Evolutionary conservation across 2,329 filamentous ascomycete species (phyloP).

Genomic region (Elsinoe ampelina): DNA sequence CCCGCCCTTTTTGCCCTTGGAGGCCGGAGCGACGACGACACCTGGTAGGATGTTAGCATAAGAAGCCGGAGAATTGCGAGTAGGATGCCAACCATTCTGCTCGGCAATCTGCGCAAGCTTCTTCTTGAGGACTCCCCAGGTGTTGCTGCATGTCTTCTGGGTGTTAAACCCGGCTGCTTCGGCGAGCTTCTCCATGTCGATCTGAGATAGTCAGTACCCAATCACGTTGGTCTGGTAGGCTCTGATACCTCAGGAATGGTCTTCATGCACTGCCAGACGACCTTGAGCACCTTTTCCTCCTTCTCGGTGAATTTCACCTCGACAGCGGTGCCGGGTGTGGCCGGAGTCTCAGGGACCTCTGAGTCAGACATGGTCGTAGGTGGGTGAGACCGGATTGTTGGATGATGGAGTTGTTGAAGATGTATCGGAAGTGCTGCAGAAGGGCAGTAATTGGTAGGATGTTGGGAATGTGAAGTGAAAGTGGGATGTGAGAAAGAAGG

Average conservation of each 20-base stretch:
- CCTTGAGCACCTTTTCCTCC: constrained; percentile 23
- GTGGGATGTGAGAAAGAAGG: not conserved
- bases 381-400: not conserved
- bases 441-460: no score
- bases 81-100: constrained; percentile 15
- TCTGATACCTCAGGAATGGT: constrained; percentile 22
- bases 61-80: not conserved
- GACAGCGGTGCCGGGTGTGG: not conserved
- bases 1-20: constrained; percentile 9
- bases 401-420: not conserved
- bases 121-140: constrained; percentile 29
- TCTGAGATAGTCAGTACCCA: not conserved
- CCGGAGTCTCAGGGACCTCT: not conserved
- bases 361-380: constrained; percentile 5
- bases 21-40: not conserved
- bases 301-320: constrained; percentile 22
- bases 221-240: not conserved
- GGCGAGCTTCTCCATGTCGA: constrained; percentile 26
- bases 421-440: no score
- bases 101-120: constrained; percentile 22
- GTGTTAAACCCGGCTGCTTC: constrained; percentile 24
- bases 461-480: not conserved
- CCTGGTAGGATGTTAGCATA: constrained; percentile 8
- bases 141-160: constrained; percentile 26
- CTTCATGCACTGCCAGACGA: constrained; percentile 27